Evolutionary conservation across 2,329 filamentous ascomycete species (phyloP), one percentile per base, ranked within the genome.

Genomic region (Arthrobotrys megalospora): DNA sequence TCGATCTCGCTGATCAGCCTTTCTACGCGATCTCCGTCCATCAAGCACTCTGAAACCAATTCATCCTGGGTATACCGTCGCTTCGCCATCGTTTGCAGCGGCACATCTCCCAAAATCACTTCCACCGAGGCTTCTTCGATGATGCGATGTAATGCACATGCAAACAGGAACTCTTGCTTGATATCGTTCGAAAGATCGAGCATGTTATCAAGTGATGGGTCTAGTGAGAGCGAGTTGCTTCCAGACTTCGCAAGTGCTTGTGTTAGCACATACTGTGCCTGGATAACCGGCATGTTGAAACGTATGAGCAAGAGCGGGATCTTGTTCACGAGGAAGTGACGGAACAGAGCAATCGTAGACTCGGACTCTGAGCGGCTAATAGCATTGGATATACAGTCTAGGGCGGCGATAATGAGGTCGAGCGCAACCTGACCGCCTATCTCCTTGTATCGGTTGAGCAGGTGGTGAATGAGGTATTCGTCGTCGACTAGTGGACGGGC

Each of bases 71-170:
- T 87, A 81, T 93, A 93, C 73, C 91, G 91, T 3, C 92, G 91
- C 24, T 91, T 89, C 24, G 90, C 89, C 60, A 94, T 86, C 43
- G 90, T 92, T 80, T 93, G 91, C 86, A 96, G 91, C 0, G 93
- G 92, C 24, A 93, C 91, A 81, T 97, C 94, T 3, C 93, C 94
- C 1, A 97, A 86, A 8, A 99, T 88, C 3, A 89, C 89, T 82
- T 95, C 91, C 14, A 97, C 92, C 62, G 91, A 92, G 38, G 90
- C 88, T 80, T 94, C 90, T 0, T 91, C 89, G 24, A 98, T 90
- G n/a, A 99, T 86, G 0, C 91, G 90, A 83, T 98, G 94, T 45
- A 97, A 87, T 68, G 93, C 93, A 83, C 96, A 99, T 0, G 95
- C 91, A 80, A 96, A 96, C 47, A 97, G 89, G 80, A 98, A 98